A percentile compares a stretch with the other conserved stretches of the same genome.
Evolutionary conservation across 768 basidiomycete species (phyloP).

Genomic region (Neoboletus subvelutipes): DNA sequence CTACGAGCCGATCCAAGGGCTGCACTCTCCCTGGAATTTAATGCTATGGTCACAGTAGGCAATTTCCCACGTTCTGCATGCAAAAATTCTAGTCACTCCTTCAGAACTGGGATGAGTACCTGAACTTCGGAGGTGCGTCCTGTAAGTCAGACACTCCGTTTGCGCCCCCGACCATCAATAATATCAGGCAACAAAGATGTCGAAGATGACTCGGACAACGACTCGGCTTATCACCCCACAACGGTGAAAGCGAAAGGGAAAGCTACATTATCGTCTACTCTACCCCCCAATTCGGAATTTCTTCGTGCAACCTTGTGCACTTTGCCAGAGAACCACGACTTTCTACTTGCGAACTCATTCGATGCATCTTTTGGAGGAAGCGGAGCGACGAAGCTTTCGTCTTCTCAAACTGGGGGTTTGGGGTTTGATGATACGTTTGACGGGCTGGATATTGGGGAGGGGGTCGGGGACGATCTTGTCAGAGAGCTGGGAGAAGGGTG

Average conservation of each 20-base stretch:
- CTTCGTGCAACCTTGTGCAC: conserved; percentile 57
- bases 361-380: conserved; percentile 55
- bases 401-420: conserved; percentile 55
- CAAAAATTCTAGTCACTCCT: neutral
- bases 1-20: conserved; percentile 50
- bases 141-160: neutral
- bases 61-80: neutral
- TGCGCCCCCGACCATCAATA: neutral
- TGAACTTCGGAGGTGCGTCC: conserved; percentile 47
- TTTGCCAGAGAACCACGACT: conserved; percentile 69
- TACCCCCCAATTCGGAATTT: conserved; percentile 39
- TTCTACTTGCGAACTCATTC: conserved; percentile 64
- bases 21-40: conserved; percentile 57
- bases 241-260: conserved; percentile 28
- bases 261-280: conserved; percentile 22
- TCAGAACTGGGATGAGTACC: conserved; percentile 65
- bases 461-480: conserved; percentile 72
- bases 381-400: conserved; percentile 40
- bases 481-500: conserved; percentile 73
- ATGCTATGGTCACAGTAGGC: conserved; percentile 62
- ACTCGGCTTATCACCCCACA: conserved; percentile 44
- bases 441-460: conserved; percentile 55
- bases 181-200: conserved; percentile 8
- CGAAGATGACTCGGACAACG: conserved; percentile 44
- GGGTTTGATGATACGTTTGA: conserved; percentile 57